Evolutionary conservation across 1,284 basidiomycete species (phyloP), one percentile per base, ranked within the genome.

Genomic region (Tausonia pullulans): DNA sequence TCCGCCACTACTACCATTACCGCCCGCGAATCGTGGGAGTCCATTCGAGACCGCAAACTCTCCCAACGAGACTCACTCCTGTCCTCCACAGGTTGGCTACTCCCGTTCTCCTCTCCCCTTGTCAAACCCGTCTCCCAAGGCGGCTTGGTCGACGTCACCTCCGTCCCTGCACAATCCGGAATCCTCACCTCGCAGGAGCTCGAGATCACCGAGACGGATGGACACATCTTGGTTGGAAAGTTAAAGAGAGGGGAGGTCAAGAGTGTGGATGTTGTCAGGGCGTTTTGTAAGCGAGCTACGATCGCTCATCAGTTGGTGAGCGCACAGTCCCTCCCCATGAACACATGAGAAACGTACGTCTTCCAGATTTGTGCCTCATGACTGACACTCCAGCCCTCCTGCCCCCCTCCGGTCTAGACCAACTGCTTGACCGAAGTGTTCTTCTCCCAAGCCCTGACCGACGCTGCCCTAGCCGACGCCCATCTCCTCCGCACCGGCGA

Each of bases 301-400:
- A 76, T 90, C 60, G 88, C 90, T 0, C 89, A 91, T 66, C 90
- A 91, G 72, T 74, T 89, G 13, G 89, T 89, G 67, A 72, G 85
- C 77, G 27, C 27, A 27, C 27, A 27, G 27, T 27, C 27, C 27
- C 27, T 27, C 27, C 27, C 27, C 27, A 27, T 27, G 27, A 27
- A 27, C 27, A 27, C 27, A 27, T 27, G 27, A 27, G 27, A 27
- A 5, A 40, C 56, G 8, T 27, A 44, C n/a, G 13, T 43, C 16
- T 41, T 68, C 16, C 5, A n/a, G 27, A 44, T 4, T 27, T 27
- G 27, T 27, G 27, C 27, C 27, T 2, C 27, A 27, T 27, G 27
- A 27, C 27, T 27, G 27, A 27, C 27, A 11, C 11, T 40, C 3
- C 46, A 1, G 6, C 43, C 13, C 10, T 57, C 40, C 58, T 27